These are phyloP conservation scores for Themeda triandra DNA, from an alignment of 176 grass and related monocot genomes.

Conservation along the genomic window DNA sequence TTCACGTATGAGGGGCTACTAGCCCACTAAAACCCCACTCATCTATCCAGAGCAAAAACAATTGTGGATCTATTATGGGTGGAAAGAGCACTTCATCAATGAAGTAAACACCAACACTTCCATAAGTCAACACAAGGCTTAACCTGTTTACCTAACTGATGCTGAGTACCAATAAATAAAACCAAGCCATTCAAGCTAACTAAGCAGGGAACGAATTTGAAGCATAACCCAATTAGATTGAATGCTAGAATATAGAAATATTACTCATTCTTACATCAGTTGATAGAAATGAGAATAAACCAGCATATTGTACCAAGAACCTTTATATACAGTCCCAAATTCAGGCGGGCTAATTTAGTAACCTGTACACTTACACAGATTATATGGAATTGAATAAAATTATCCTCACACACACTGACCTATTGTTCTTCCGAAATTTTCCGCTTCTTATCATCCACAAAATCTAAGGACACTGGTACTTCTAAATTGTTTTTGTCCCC, in stretches of 20 bases:
- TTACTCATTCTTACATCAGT: neutral
- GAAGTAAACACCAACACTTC: conserved; percentile 3
- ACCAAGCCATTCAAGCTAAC: neutral
- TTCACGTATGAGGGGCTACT: neutral
- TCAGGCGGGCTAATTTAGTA: neutral
- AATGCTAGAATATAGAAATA: neutral
- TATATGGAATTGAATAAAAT: neutral
- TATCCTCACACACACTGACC: neutral
- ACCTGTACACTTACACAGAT: neutral
- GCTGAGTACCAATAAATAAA: neutral
- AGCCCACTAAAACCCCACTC: conserved; percentile 1
- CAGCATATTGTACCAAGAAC: neutral
- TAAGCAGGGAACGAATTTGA: neutral
- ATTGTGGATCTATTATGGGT: conserved; percentile 5
- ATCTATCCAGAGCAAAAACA: conserved; percentile 25
- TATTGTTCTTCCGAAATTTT: neutral
- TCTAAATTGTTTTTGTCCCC: too few species aligned
- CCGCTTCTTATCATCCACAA: neutral
- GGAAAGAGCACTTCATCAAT: neutral
- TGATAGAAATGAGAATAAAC: neutral
- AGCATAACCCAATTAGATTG: conserved; percentile 8
- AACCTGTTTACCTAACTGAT: conserved; percentile 4
- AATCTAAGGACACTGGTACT: neutral
- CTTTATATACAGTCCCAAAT: too few species aligned
- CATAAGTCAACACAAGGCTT: conserved; percentile 10